Evolutionary conservation across 805 yeast genomes (phyloP).

Genomic region (Lachancea quebecensis): DNA sequence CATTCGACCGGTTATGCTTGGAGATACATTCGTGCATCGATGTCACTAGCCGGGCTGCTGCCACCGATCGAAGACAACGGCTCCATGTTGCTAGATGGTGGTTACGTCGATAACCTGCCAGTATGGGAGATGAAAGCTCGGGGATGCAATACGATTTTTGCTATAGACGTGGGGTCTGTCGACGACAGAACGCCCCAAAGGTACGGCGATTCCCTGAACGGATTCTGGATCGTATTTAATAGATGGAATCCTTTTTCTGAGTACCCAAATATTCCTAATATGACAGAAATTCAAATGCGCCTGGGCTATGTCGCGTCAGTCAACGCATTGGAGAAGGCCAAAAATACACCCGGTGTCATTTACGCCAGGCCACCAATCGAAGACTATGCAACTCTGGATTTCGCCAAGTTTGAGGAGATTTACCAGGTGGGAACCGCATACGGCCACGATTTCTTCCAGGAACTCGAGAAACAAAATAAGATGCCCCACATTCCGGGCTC

Average conservation of each 20-base stretch:
- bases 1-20: conserved; percentile 91
- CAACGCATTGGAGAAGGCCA: conserved; percentile 84
- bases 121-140: conserved; percentile 85
- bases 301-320: conserved; percentile 94
- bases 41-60: conserved; percentile 89
- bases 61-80: conserved; percentile 86
- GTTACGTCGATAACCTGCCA: conserved; percentile 89
- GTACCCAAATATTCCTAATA: conserved; percentile 83
- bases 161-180: conserved; percentile 92
- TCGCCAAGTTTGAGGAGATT: conserved; percentile 86
- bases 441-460: conserved; percentile 51
- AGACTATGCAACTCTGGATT: conserved; percentile 83
- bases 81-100: conserved; percentile 91
- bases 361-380: conserved; percentile 94
- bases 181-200: conserved; percentile 87
- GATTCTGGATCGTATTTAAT: conserved; percentile 83
- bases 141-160: conserved; percentile 82
- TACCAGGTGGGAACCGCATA: conserved; percentile 72
- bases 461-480: conserved; percentile 44
- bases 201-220: conserved; percentile 90
- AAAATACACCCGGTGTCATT: conserved; percentile 72
- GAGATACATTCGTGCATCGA: conserved; percentile 92
- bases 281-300: conserved; percentile 92
- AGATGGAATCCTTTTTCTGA: conserved; percentile 84
- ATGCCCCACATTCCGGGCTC: conserved; percentile 60